Evolutionary conservation across 306 rosid genomes (phyloP), one percentile per base, ranked within the genome.

Genomic region (Hippophae tibetana): DNA sequence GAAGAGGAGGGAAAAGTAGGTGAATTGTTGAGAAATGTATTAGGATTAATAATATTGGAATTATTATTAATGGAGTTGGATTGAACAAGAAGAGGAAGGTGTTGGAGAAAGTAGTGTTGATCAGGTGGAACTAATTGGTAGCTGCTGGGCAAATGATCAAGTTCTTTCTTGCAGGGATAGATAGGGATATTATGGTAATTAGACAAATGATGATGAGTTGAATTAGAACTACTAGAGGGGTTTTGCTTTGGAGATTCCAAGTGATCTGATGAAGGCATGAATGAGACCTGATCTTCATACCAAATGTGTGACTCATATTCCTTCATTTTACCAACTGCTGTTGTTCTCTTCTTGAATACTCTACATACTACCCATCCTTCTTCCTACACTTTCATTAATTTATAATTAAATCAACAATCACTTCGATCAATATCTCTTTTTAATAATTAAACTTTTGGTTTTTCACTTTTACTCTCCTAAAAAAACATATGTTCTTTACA

Each of bases 291-390:
- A 3, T 90, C 97, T 13, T 90, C 95, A 55, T 86, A 90, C 97
- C 97, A 90, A 76, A 79, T 76, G 0, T 95, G 78, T 2, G 94
- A 86, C 13, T 72, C 94, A 25, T 90, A 86, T 13, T 90, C 97
- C 13, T 65, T 79, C 89, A 80, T 60, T 77, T 78, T 80, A 6
- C 85, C 76, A 70, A 81, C 74, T 9, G 85, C 70, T 51, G 97
- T 74, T 73, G 87, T 78, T 81, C 83, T 90, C 74, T 90, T 90
- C 85, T 86, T 90, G 83, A 90, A 90, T 40, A 86, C 95, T 77
- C 97, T 79, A 55, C 97, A 90, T 8, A 90, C 95, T 7, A 82
- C 97, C 95, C 95, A 90, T 11, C 97, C 97, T 79, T 90, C 97
- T 84, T 90, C 95, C 97, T 90, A 85, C 68, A 51, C 38, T 4